A percentile compares a stretch with the other conserved stretches of the same genome.
Evolutionary conservation across 1,284 basidiomycete genomes (phyloP).

Genomic region (Puccinia polysora): DNA sequence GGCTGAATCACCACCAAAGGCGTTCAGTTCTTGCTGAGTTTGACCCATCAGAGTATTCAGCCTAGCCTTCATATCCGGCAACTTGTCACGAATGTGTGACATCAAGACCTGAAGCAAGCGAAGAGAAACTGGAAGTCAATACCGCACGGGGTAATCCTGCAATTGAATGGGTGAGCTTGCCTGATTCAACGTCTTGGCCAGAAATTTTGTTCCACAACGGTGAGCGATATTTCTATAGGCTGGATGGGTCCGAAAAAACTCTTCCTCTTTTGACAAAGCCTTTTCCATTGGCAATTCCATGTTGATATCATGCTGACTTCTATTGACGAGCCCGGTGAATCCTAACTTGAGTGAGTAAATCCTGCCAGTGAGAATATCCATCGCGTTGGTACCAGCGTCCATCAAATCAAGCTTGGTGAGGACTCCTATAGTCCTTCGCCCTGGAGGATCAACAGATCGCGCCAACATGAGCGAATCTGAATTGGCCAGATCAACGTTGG

Average conservation of each 20-base stretch:
- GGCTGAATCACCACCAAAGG: conserved; percentile 81
- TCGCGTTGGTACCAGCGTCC: conserved; percentile 96
- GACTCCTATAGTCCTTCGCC: conserved; percentile 89
- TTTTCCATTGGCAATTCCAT: conserved; percentile 78
- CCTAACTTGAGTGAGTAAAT: conserved; percentile 96
- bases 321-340: conserved; percentile 95
- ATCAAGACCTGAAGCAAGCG: conserved; percentile 68
- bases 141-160: background rate
- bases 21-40: conserved; percentile 94
- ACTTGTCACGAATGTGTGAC: conserved; percentile 96
- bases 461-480: conserved; percentile 96
- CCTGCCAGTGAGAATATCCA: conserved; percentile 90
- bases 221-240: conserved; percentile 95
- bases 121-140: background rate
- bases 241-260: conserved; percentile 85
- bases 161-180: conserved; percentile 56
- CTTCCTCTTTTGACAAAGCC: conserved; percentile 76
- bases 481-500: conserved; percentile 97
- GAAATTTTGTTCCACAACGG: conserved; percentile 90
- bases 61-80: conserved; percentile 99
- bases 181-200: conserved; percentile 90
- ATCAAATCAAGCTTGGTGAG: conserved; percentile 96
- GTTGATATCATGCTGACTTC: conserved; percentile 97
- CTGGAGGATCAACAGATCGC: conserved; percentile 88
- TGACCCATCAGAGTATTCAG: conserved; percentile 98